Percentiles rank a stretch among this genome's conserved stretches.
phyloP scores from a whole-genome alignment of 2,329 filamentous ascomycete species.

The Curvularia verruculosa region DNA sequence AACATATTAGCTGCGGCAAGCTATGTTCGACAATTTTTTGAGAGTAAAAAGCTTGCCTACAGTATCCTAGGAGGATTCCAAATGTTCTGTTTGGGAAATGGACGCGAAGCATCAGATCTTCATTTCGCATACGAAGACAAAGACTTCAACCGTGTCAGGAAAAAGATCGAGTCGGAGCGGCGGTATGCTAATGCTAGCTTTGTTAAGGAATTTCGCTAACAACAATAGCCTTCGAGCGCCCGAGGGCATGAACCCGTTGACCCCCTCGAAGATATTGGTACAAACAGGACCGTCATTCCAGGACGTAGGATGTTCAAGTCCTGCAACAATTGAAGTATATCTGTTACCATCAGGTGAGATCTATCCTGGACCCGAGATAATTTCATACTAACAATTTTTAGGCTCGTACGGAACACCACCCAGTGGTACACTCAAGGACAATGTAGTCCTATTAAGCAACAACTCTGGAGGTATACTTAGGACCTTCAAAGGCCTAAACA shows the following conservation, averaged over 20 bases:
- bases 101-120: slow-evolving; percentile 39
- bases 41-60: slow-evolving; percentile 42
- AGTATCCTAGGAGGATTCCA: slow-evolving; percentile 39
- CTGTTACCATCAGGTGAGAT: slow-evolving; percentile 39
- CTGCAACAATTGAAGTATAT: slow-evolving; percentile 39
- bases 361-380: background rate
- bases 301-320: slow-evolving; percentile 34
- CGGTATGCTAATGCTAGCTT: slow-evolving; percentile 24
- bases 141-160: slow-evolving; percentile 37
- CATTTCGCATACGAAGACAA: slow-evolving; percentile 44
- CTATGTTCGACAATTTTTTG: slow-evolving; percentile 36
- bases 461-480: slow-evolving; percentile 30
- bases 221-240: slow-evolving; percentile 32
- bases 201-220: slow-evolving; percentile 18
- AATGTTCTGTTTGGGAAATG: slow-evolving; percentile 42
- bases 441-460: slow-evolving; percentile 34
- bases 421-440: slow-evolving; percentile 31
- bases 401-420: slow-evolving; percentile 38
- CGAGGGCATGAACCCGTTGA: slow-evolving; percentile 39
- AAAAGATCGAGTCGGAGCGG: slow-evolving; percentile 36
- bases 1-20: slow-evolving; percentile 41
- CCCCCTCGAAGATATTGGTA: slow-evolving; percentile 39
- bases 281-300: slow-evolving; percentile 41
- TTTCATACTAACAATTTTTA: slow-evolving; percentile 17
- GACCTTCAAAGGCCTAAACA: slow-evolving; percentile 40